Base-by-base conservation (phyloP, 306 rosid genomes). In the Corylus avellana region DNA sequence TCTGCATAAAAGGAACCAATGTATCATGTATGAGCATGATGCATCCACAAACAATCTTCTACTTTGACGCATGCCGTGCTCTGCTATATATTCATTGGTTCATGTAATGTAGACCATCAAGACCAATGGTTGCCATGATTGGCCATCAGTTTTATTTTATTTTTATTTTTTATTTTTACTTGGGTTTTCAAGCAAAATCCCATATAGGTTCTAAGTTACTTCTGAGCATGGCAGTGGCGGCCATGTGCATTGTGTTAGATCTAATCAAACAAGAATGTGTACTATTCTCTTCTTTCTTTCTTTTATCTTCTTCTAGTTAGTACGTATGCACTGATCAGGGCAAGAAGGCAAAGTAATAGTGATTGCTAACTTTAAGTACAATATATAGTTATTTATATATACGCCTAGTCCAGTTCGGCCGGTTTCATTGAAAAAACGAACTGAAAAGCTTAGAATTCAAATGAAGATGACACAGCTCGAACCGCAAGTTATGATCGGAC, bases 221-320 rank as follows among this genome's bases (percentile, higher is more conserved):
- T 47, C 69, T 57, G 4, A 49, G 14, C 0, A 13, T 54, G 81
- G 48, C 62, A 76, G 59, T 25, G 81, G 73, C 76, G 77, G 78
- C 71, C 93, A 87, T 91, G 93, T 87, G 91, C 85, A 6, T 53
- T 50, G 50, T 75, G 74, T 72, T 71, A 37, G 74, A 58, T 8
- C 35, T 32, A n/a, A 37, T 53, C 70, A 46, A 73, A 73, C 78
- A 72, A 67, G 13, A 81, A 78, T 25, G 7, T 58, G 37, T 67
- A 76, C 78, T 81, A 78, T 79, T 78, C 66, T 35, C 71, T 27
- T 80, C 75, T 77, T 80, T 44, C 14, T 74, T n/a, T n/a, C n/a
- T n/a, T n/a, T 3, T 32, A 22, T 32, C 35, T 20, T 7, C 8
- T 27, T 69, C 39, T 80, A 16, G 12, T 75, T 77, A 42, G 74